Conservation (phyloP, 805 yeast genomes). For the Nakazawaea wickerhamii region DNA sequence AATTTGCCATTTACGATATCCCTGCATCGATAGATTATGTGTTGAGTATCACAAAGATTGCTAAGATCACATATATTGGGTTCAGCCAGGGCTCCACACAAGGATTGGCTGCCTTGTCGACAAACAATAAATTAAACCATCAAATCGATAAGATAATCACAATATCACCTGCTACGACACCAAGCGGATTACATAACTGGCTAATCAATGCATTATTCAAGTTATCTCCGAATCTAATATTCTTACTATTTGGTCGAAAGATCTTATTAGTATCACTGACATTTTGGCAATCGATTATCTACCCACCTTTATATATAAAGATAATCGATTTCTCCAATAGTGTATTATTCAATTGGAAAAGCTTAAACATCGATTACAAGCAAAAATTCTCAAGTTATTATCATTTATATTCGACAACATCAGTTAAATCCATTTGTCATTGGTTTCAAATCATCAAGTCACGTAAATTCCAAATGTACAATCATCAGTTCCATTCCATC, state of each 20-base stretch:
- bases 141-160: conserved; percentile 62
- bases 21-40: conserved; percentile 80
- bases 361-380: conserved; percentile 33
- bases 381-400: conserved; percentile 46
- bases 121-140: conserved; percentile 57
- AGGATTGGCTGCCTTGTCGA: conserved; percentile 74
- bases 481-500: conserved; percentile 33
- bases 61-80: conserved; percentile 65
- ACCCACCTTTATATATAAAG: conserved; percentile 42
- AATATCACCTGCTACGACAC: conserved; percentile 91
- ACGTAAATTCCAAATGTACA: conserved; percentile 48
- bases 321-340: conserved; percentile 41
- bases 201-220: conserved; percentile 66
- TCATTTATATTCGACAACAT: conserved; percentile 48
- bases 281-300: conserved; percentile 48
- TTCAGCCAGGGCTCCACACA: conserved; percentile 95
- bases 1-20: conserved; percentile 85
- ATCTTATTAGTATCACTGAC: conserved; percentile 71
- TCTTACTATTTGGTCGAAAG: conserved; percentile 65
- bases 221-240: conserved; percentile 70
- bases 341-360: conserved; percentile 44
- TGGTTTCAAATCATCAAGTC: conserved; percentile 43
- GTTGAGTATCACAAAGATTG: conserved; percentile 40
- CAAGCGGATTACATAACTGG: conserved; percentile 70
- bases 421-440: conserved; percentile 49